These are phyloP conservation scores for Amorphotheca resinae DNA, from an alignment of 495 filamentous ascomycete genomes.

Conservation along the genomic window DNA sequence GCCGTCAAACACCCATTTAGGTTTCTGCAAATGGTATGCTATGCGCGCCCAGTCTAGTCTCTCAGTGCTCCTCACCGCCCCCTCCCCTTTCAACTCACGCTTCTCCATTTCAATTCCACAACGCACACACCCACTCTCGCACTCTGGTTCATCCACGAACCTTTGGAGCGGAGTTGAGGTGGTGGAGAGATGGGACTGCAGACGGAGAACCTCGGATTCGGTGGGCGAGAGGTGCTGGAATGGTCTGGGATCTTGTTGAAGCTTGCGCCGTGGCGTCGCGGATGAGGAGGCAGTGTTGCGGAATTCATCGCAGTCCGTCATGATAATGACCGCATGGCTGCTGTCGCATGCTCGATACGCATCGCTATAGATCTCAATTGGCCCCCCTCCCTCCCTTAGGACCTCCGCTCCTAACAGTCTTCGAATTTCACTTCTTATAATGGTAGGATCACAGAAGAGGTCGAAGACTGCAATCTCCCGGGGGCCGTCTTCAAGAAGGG, in stretches of 20 bases:
- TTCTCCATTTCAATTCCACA: conserved; percentile 7
- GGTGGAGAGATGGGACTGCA: conserved; percentile 7
- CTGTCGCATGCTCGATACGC: conserved; percentile 40
- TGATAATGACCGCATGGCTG: conserved; percentile 43
- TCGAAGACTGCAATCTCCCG: conserved; percentile 63
- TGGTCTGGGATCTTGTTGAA: conserved; percentile 10
- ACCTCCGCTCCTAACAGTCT: conserved; percentile 28
- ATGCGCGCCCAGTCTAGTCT: conserved; percentile 19
- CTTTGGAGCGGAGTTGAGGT: conserved; percentile 6
- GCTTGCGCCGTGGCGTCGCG: neutral
- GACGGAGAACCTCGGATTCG: conserved; percentile 11
- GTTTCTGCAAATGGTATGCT: conserved; percentile 13
- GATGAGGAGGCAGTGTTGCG: conserved; percentile 15
- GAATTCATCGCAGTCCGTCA: conserved; percentile 58
- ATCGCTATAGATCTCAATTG: conserved; percentile 17
- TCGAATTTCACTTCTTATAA: conserved; percentile 30
- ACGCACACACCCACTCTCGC: conserved; percentile 4
- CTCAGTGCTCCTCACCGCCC: neutral
- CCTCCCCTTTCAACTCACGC: neutral
- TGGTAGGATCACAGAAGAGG: conserved; percentile 41
- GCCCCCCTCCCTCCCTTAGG: conserved; percentile 23
- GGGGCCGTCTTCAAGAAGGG: conserved; percentile 47
- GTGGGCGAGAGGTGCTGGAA: conserved; percentile 15
- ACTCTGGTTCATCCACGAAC: conserved; percentile 10
- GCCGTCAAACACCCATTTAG: conserved; percentile 23